Evolutionary conservation across 345 rosid genomes (phyloP), one percentile per base, ranked within the genome.

Genomic region (Eucalyptus caleyi): DNA sequence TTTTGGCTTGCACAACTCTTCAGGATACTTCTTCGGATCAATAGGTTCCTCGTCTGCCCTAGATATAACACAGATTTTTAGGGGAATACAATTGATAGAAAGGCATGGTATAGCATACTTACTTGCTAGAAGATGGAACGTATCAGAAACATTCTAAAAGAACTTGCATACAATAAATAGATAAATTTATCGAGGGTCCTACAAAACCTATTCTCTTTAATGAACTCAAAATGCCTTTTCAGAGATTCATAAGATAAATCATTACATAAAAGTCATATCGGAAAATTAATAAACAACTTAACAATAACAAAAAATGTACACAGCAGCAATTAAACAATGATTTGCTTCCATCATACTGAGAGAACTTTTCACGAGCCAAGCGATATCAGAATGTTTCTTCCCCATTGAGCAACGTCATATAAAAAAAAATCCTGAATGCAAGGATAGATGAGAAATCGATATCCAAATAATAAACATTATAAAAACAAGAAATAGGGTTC

Each of bases 31-130:
- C 93, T 95, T 95, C 24, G 80, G 97, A 91, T 95, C 96, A 89
- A 89, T 50, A 87, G 90, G 94, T 88, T 95, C 97, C 90, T 95
- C 97, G 10, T 95, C 97, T 88, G 96, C 96, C 96, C 97, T 95
- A 53, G 56, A 56, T 81, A 53, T 40, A 42, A 56, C 42, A 24
- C 21, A 87, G 80, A 37, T 16, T 69, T 69, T 12, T 30, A 65
- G 16, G 50, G 3, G 24, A 88, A 69, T 32, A 69, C 42, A 69
- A 32, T 69, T 69, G 42, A 69, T 32, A 69, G 23, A 69, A 69
- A 69, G 80, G 42, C 42, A 32, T 16, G 80, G 23, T 69, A 32
- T 69, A 69, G 12, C 24, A 69, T 32, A 69, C 40, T 32, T 16
- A 69, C 80, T 69, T 72, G 44, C 82, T 72, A 72, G 11, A 72